phyloP scores from a whole-genome alignment of 345 rosid genomes.

The Dovyalis caffra region DNA sequence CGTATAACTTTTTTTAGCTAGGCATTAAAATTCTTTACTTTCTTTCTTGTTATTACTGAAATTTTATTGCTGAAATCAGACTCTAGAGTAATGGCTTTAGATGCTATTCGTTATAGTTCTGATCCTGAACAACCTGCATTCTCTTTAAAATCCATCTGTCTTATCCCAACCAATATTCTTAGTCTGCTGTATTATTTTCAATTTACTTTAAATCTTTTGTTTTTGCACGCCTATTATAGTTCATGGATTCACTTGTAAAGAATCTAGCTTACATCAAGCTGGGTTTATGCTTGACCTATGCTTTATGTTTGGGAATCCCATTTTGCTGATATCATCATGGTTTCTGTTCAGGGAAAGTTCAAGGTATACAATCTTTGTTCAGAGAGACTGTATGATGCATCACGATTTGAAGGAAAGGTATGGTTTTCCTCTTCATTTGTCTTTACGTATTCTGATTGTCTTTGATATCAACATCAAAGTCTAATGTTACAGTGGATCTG shows the following conservation, averaged over 20 bases:
- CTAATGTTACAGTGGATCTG: neutral
- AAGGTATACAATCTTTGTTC: constrained; percentile 35
- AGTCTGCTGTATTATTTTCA: no score
- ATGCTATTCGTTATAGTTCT: neutral
- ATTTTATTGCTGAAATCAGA: neutral
- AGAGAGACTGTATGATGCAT: constrained; percentile 33
- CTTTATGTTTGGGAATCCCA: neutral
- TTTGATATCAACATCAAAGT: neutral
- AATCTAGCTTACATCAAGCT: neutral
- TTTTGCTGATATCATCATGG: constrained; percentile 14
- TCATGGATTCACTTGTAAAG: neutral
- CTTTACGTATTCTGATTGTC: constrained; percentile 1
- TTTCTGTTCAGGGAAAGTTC: constrained; percentile 31
- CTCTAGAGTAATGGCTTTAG: neutral
- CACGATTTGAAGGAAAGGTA: constrained; percentile 34
- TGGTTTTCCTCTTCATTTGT: constrained; percentile 5
- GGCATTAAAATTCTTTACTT: neutral
- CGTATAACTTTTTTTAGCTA: neutral
- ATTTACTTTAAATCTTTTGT: neutral
- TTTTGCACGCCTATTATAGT: neutral
- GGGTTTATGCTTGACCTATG: neutral
- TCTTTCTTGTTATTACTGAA: neutral
- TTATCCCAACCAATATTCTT: neutral
- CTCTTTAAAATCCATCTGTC: neutral
- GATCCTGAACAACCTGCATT: neutral